phyloP scores from a whole-genome alignment of 2,329 filamentous ascomycete genomes.

The Cercospora sojina region DNA sequence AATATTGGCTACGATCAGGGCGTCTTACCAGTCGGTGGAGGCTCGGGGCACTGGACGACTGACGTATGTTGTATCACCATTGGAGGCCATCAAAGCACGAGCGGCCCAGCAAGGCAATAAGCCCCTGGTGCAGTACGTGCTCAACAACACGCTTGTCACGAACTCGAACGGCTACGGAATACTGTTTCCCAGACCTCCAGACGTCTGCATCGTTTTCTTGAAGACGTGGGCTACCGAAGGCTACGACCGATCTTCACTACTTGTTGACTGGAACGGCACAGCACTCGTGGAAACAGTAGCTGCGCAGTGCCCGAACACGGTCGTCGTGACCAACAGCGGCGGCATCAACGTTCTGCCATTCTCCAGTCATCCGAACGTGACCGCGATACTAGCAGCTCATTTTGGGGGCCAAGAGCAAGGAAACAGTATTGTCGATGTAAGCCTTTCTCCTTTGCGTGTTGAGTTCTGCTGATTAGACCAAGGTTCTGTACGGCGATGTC shows the following conservation, averaged over 20 bases:
- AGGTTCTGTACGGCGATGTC: conserved; percentile 5
- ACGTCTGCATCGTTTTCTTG: conserved; percentile 58
- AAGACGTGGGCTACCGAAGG: conserved; percentile 55
- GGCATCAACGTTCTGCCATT: conserved; percentile 46
- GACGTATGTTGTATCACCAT: conserved; percentile 42
- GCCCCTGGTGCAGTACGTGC: conserved; percentile 49
- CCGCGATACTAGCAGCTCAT: conserved; percentile 76
- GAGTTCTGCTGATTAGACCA: background rate
- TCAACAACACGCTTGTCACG: conserved; percentile 41
- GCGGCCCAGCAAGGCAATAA: conserved; percentile 33
- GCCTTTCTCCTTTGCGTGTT: background rate
- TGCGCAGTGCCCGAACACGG: conserved; percentile 57
- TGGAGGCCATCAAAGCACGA: conserved; percentile 43
- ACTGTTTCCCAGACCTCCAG: conserved; percentile 47
- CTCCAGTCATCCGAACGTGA: conserved; percentile 55
- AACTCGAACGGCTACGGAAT: conserved; percentile 33
- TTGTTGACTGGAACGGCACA: conserved; percentile 46
- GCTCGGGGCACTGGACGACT: conserved; percentile 45
- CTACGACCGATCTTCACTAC: conserved; percentile 43
- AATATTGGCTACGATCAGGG: conserved; percentile 41
- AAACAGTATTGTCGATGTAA: conserved; percentile 67
- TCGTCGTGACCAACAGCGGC: conserved; percentile 65
- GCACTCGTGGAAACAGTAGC: conserved; percentile 49
- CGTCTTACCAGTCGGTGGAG: conserved; percentile 47
- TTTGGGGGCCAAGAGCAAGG: conserved; percentile 85